Evolutionary conservation across 768 basidiomycete species (phyloP).

Genomic region (Suillus sp.): DNA sequence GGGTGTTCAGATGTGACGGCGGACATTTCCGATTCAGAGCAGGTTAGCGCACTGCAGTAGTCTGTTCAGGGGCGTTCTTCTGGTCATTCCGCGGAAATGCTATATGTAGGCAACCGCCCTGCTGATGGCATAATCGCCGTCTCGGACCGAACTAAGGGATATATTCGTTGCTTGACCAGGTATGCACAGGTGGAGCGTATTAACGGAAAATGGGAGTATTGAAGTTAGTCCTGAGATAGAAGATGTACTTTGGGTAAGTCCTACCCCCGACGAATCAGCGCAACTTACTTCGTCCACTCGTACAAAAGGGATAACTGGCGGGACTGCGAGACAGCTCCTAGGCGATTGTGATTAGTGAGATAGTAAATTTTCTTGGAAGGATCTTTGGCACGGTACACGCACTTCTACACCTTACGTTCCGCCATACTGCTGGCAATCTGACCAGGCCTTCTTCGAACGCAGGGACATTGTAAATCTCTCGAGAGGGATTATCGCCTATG

Average conservation of each 20-base stretch:
- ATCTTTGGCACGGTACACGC: neutral
- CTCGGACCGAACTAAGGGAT: neutral
- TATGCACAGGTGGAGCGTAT: neutral
- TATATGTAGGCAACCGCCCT: neutral
- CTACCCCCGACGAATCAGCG: neutral
- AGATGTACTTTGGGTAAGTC: neutral
- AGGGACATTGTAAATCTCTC: neutral
- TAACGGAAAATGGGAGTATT: constrained; percentile 6
- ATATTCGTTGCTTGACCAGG: neutral
- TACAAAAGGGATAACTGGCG: neutral
- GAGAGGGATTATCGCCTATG: neutral
- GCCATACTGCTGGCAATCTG: neutral
- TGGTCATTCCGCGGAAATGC: constrained; percentile 8
- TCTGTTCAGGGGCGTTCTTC: constrained; percentile 3
- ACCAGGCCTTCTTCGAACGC: neutral
- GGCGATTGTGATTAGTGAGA: neutral
- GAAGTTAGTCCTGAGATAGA: constrained; percentile 6
- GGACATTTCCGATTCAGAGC: neutral
- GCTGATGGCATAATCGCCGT: constrained; percentile 4
- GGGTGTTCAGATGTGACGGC: neutral
- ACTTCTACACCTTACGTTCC: neutral
- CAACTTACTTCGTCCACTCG: neutral
- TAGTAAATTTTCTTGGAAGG: neutral
- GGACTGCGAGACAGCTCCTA: neutral
- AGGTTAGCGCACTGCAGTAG: neutral